Base-by-base conservation (phyloP, 495 filamentous ascomycete species). In the Neohortaea acidophila region DNA sequence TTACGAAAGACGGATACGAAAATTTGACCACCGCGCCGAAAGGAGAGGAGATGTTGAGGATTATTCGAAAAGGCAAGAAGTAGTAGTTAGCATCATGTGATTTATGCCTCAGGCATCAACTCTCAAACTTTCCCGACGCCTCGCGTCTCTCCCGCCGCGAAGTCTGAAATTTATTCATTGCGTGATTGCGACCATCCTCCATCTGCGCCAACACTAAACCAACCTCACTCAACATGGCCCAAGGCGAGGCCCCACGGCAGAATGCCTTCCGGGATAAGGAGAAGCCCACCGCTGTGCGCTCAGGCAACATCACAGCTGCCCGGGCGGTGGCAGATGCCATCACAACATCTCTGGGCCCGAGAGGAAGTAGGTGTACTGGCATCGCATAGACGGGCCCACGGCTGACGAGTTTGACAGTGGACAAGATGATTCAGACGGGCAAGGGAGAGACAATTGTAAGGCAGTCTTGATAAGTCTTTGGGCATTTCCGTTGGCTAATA, bases 401-500 rank as follows among this genome's bases (percentile, higher is more conserved):
- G 29, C 29, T 32, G n/a, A n/a, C n/a, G 15, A 29, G 5, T 21
- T 8, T 57, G 73, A 75, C 44, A 92, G 15, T 94, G 86, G 89
- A 97, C 64, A 97, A 97, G 68, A 97, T 97, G 89, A 96, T 97
- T 47, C 79, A 89, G 72, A 91, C 81, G 20, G 80, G 84, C 48
- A 92, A 84, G 57, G 91, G 91, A 60, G 77, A 91, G 58, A 94
- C 89, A 31, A 87, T 96, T n/a, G n/a, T n/a, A n/a, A n/a, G n/a
- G n/a, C n/a, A n/a, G n/a, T n/a, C n/a, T n/a, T n/a, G n/a, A n/a
- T n/a, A n/a, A n/a, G n/a, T n/a, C n/a, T n/a, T n/a, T n/a, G n/a
- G n/a, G n/a, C n/a, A n/a, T n/a, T n/a, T n/a, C n/a, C n/a, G n/a
- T n/a, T n/a, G n/a, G n/a, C n/a, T n/a, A n/a, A n/a, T n/a, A n/a